A percentile compares a stretch with the other conserved stretches of the same genome.
Conservation (phyloP, 2,329 filamentous ascomycete genomes). For the Hypoxylon rubiginosum region DNA sequence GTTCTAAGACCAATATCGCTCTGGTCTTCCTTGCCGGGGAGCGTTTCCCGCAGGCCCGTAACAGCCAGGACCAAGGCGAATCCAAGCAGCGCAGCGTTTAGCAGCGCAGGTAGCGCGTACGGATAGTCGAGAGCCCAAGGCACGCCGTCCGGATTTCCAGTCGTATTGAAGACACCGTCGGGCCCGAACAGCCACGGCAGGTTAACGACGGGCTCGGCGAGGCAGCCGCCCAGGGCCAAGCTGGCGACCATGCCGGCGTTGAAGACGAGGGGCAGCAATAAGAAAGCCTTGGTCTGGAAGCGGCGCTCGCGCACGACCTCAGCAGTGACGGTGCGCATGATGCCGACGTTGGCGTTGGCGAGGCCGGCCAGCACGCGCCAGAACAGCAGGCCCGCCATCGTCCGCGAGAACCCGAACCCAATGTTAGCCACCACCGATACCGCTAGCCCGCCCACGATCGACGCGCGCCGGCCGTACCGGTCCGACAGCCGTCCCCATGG, state of each 20-base stretch:
- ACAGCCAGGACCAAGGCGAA: conserved; percentile 52
- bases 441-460: conserved; percentile 74
- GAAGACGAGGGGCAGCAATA: conserved; percentile 72
- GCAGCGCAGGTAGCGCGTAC: conserved; percentile 59
- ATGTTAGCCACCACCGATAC: conserved; percentile 73
- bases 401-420: conserved; percentile 77
- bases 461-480: conserved; percentile 69
- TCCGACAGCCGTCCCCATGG: conserved; percentile 76
- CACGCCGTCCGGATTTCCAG: conserved; percentile 50
- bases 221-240: conserved; percentile 58
- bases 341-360: conserved; percentile 79
- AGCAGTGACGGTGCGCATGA: conserved; percentile 80
- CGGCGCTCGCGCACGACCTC: conserved; percentile 80
- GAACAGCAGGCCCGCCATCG: conserved; percentile 71
- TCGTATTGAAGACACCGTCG: conserved; percentile 53
- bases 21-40: conserved; percentile 51
- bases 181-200: conserved; percentile 57
- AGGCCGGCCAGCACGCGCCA: conserved; percentile 72
- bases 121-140: conserved; percentile 58
- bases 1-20: conserved; percentile 41
- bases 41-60: conserved; percentile 55
- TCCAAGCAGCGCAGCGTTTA: conserved; percentile 55
- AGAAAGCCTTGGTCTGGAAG: conserved; percentile 62
- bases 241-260: conserved; percentile 64
- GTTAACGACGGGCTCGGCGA: conserved; percentile 59